phyloP scores from a whole-genome alignment of 1,139 yeast genomes.

The Hanseniaspora sp. region DNA sequence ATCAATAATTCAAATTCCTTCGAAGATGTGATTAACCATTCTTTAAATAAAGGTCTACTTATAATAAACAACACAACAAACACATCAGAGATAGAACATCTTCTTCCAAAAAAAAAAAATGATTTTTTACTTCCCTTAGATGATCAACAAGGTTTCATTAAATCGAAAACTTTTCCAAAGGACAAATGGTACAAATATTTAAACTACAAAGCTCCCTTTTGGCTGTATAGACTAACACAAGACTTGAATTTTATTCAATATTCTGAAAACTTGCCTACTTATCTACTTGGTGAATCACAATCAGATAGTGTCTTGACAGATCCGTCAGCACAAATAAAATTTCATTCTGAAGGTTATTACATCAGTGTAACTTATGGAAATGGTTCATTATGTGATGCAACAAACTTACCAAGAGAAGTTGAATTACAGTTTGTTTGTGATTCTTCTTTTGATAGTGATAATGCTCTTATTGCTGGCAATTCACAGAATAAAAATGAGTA shows the following conservation, averaged over 20 bases:
- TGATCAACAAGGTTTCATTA: not conserved
- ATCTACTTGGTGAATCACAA: constrained; percentile 28
- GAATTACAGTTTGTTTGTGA: constrained; percentile 64
- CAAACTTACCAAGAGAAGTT: constrained; percentile 48
- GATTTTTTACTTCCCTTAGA: not conserved
- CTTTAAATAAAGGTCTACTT: not conserved
- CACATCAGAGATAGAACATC: not conserved
- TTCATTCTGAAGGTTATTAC: constrained; percentile 34
- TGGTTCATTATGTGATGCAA: constrained; percentile 68
- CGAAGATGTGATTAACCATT: not conserved
- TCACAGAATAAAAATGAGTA: not conserved
- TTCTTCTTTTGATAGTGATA: constrained; percentile 22
- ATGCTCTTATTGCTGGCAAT: not conserved
- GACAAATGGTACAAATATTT: not conserved
- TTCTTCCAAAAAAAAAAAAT: not conserved
- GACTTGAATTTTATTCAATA: not conserved
- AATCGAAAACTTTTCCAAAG: not conserved
- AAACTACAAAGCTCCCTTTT: not conserved
- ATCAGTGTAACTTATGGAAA: constrained; percentile 43
- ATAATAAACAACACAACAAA: not conserved
- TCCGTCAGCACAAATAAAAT: constrained; percentile 23
- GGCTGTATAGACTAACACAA: not conserved
- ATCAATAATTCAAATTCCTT: not conserved
- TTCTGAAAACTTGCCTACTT: not conserved
- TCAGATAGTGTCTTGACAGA: constrained; percentile 38